Base-by-base conservation (phyloP, 805 yeast species). In the Candida wancherniae region DNA sequence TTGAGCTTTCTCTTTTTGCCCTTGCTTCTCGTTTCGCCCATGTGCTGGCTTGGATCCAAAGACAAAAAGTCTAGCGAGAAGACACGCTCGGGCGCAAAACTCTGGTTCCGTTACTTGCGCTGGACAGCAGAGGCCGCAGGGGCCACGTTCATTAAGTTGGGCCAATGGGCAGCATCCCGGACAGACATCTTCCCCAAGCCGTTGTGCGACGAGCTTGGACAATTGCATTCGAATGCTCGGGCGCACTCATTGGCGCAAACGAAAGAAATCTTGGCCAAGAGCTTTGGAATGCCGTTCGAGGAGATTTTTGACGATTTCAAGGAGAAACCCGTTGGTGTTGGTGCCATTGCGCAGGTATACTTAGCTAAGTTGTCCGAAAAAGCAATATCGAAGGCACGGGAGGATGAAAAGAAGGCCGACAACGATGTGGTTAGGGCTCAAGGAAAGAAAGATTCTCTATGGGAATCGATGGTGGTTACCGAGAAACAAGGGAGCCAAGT, bases 151-250 rank as follows among this genome's bases (percentile, higher is more conserved):
- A 78, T 83, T 34, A 83, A 85, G 56, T 70, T 92, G 35, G 98
- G 97, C 3, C 99, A 92, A 62, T 92, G 99, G 99, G 98, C 98
- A 0, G 97, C 97, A 3, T 83, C 95, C 8, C 73, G 99, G 56
- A 84, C 94, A 0, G 99, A 92, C 58, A 81, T 92, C 19, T 90
- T 92, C 59, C 81, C 95, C 3, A 63, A 61, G 27, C 84, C 73
- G 23, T 59, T 90, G 56, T 90, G 97, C 54, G 73, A 74, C 14
- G 87, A 84, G 49, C 60, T 92, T 45, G 74, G 84, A 7, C 61
- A 71, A 15, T 61, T 92, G 33, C 99, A 92, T 55, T 84, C 96
- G 4, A 75, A 85, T 50, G 90, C 87, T 7, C 75, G 72, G 36
- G 70, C 80, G 5, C 99, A 92, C 61, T 61, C 82, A 0, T 55